These are phyloP conservation scores for Agrocybe chaxingu DNA, from an alignment of 768 basidiomycete genomes.

Conservation along the genomic window DNA sequence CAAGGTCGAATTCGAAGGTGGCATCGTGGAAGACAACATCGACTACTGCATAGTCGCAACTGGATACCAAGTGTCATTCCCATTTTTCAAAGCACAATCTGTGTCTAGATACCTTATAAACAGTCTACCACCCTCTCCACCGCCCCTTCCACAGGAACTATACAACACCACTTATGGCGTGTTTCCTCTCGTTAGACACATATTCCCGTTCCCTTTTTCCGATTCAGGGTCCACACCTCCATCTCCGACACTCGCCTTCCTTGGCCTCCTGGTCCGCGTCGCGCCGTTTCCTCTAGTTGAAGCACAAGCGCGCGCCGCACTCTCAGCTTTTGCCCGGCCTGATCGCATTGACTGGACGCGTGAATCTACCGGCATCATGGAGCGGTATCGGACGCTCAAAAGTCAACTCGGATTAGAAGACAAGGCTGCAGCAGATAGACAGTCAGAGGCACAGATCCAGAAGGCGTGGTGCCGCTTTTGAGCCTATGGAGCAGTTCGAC, in stretches of 20 bases:
- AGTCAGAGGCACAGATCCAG: conserved; percentile 33
- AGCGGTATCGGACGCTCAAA: conserved; percentile 34
- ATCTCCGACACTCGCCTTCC: conserved; percentile 57
- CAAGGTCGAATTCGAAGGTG: conserved; percentile 57
- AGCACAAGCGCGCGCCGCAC: conserved; percentile 65
- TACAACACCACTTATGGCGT: conserved; percentile 65
- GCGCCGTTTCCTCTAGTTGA: conserved; percentile 78
- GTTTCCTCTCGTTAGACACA: conserved; percentile 67
- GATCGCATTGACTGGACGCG: conserved; percentile 38
- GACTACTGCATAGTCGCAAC: conserved; percentile 73
- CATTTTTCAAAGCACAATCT: conserved; percentile 45
- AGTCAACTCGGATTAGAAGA: not conserved
- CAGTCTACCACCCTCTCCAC: conserved; percentile 31
- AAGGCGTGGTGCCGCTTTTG: conserved; percentile 56
- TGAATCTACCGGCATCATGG: conserved; percentile 48
- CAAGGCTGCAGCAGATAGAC: conserved; percentile 15
- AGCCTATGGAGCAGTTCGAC: conserved; percentile 54
- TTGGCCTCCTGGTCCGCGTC: conserved; percentile 56
- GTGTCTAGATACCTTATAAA: conserved; percentile 8
- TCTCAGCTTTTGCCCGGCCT: conserved; percentile 52
- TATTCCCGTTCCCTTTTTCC: conserved; percentile 56
- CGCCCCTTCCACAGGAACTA: conserved; percentile 39
- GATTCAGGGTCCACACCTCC: conserved; percentile 30
- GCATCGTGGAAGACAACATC: conserved; percentile 47
- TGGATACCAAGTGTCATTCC: conserved; percentile 64